These are phyloP conservation scores for Trametes polyzona DNA, from an alignment of 1,284 basidiomycete genomes.

Conservation along the genomic window DNA sequence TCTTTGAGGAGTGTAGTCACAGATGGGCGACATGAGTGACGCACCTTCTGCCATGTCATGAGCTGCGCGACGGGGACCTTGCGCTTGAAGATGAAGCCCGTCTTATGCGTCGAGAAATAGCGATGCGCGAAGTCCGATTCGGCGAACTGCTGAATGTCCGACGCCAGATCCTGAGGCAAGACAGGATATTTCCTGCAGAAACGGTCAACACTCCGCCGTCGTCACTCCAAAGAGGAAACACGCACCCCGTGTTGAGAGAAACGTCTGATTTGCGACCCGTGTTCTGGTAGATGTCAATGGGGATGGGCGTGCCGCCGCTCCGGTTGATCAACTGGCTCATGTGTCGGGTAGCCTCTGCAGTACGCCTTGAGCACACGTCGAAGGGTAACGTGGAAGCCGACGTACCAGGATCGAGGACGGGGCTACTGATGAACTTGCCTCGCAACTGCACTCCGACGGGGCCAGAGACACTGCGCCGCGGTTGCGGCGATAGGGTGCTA, in stretches of 20 bases:
- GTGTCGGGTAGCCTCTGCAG: conserved; percentile 66
- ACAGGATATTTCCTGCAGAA: conserved; percentile 61
- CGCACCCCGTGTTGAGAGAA: conserved; percentile 69
- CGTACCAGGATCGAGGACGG: conserved; percentile 67
- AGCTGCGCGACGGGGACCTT: conserved; percentile 81
- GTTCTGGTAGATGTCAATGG: conserved; percentile 43
- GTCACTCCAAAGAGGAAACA: conserved; percentile 2
- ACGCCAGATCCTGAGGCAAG: conserved; percentile 76
- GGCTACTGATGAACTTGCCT: conserved; percentile 67
- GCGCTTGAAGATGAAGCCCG: conserved; percentile 82
- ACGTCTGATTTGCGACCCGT: conserved; percentile 39
- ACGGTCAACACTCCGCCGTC: not conserved
- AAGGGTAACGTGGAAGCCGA: not conserved
- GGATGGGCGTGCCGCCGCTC: conserved; percentile 67
- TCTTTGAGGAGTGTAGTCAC: conserved; percentile 2
- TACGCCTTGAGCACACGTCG: not conserved
- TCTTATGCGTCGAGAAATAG: conserved; percentile 88
- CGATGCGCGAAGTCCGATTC: conserved; percentile 82
- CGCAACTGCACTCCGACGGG: conserved; percentile 29
- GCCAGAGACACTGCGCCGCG: conserved; percentile 23
- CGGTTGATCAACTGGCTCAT: conserved; percentile 76
- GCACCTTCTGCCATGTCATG: conserved; percentile 89
- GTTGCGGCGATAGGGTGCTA: conserved; percentile 21
- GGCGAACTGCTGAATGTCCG: conserved; percentile 84
- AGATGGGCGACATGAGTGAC: conserved; percentile 2